Conservation (phyloP, 768 basidiomycete genomes). For the Xerocomellus chrysenteron region DNA sequence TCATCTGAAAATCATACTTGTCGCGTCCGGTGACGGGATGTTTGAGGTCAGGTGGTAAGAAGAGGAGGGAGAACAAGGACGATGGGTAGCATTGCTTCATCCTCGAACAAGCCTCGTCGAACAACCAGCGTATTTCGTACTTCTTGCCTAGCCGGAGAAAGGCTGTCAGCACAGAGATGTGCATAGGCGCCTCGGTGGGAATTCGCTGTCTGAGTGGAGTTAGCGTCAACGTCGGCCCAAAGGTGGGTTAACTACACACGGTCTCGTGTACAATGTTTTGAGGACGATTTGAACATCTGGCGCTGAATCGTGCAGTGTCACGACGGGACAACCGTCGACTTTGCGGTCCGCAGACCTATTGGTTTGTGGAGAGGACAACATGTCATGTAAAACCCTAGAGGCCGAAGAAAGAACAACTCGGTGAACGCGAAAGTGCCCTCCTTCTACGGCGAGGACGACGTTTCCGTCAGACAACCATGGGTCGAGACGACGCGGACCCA, state of each 20-base stretch:
- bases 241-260: slow-evolving; percentile 17
- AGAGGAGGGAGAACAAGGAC: slow-evolving; percentile 25
- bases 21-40: slow-evolving; percentile 22
- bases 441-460: slow-evolving; percentile 23
- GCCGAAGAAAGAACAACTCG: slow-evolving; percentile 22
- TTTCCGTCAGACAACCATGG: slow-evolving; percentile 27
- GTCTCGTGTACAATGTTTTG: slow-evolving; percentile 22
- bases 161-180: slow-evolving; percentile 21
- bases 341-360: slow-evolving; percentile 11
- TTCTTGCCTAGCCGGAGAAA: slow-evolving; percentile 26
- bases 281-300: slow-evolving; percentile 27
- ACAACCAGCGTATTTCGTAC: slow-evolving; percentile 24
- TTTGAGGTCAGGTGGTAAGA: slow-evolving; percentile 21
- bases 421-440: slow-evolving; percentile 22
- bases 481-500: slow-evolving; percentile 21
- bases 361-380: slow-evolving; percentile 13
- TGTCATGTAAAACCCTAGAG: slow-evolving; percentile 21
- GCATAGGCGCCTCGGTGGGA: slow-evolving; percentile 14
- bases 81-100: slow-evolving; percentile 25
- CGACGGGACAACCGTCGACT: slow-evolving; percentile 25
- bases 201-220: slow-evolving; percentile 23
- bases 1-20: slow-evolving; percentile 26
- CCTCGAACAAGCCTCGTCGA: slow-evolving; percentile 21
- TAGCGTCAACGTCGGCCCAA: background rate
- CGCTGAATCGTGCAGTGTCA: slow-evolving; percentile 18